A percentile compares a stretch with the other conserved stretches of the same genome.
These are phyloP conservation scores for Aspergillus puulaauensis DNA, from an alignment of 2,329 filamentous ascomycete species.

Conservation along the genomic window DNA sequence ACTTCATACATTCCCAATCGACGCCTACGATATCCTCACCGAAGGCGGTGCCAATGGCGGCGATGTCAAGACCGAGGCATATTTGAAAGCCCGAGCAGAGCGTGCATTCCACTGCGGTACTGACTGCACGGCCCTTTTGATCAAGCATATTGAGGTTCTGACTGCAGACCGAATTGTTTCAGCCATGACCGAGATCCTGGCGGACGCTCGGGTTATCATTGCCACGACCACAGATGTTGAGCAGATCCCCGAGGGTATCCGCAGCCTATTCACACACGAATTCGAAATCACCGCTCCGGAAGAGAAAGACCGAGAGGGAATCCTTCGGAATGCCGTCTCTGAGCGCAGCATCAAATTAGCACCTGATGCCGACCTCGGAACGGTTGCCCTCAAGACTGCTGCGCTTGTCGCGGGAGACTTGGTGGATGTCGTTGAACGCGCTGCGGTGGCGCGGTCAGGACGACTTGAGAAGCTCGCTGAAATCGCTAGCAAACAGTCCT, in stretches of 20 bases:
- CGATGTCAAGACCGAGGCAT: slow-evolving; percentile 91
- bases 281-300: slow-evolving; percentile 91
- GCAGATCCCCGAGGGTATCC: slow-evolving; percentile 85
- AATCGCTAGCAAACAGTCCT: slow-evolving; percentile 28
- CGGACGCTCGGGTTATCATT: slow-evolving; percentile 77
- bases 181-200: slow-evolving; percentile 78
- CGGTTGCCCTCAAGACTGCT: slow-evolving; percentile 90
- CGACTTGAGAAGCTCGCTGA: slow-evolving; percentile 72
- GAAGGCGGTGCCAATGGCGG: slow-evolving; percentile 82
- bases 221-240: slow-evolving; percentile 95
- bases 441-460: slow-evolving; percentile 71
- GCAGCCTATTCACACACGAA: slow-evolving; percentile 92
- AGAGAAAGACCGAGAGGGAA: slow-evolving; percentile 85
- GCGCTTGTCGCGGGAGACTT: slow-evolving; percentile 92
- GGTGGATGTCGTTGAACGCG: slow-evolving; percentile 90
- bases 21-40: slow-evolving; percentile 92
- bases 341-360: slow-evolving; percentile 75
- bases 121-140: slow-evolving; percentile 77
- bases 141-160: slow-evolving; percentile 86
- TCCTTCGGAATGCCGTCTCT: slow-evolving; percentile 75
- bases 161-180: slow-evolving; percentile 87
- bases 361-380: slow-evolving; percentile 76
- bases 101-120: slow-evolving; percentile 85
- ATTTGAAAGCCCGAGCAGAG: slow-evolving; percentile 82
- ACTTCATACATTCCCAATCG: slow-evolving; percentile 82